phyloP scores from a whole-genome alignment of 495 filamentous ascomycete genomes.

The Annulohypoxylon maeteangense region DNA sequence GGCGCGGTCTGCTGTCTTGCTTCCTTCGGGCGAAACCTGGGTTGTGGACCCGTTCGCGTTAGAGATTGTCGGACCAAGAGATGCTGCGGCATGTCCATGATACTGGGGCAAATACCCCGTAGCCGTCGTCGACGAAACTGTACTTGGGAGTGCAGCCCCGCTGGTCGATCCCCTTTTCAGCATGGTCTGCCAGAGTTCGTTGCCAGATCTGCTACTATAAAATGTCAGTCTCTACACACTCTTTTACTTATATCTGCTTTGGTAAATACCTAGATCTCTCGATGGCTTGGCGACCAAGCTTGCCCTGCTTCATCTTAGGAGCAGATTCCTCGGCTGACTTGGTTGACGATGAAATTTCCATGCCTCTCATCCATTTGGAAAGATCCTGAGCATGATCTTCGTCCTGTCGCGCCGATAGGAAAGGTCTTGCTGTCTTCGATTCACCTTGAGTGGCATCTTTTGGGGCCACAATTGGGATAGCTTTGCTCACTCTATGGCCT shows the following conservation, averaged over 20 bases:
- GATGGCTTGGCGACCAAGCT: conserved; percentile 20
- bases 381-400: conserved; percentile 1
- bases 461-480: conserved; percentile 48
- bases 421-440: not conserved
- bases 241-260: not conserved
- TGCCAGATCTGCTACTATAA: conserved; percentile 41
- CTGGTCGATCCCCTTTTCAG: conserved; percentile 57
- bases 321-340: conserved; percentile 1
- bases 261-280: conserved; percentile 46
- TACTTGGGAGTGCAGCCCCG: conserved; percentile 48
- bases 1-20: conserved; percentile 42
- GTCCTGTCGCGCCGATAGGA: not conserved
- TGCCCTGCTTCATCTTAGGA: conserved; percentile 14
- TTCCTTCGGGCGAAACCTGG: conserved; percentile 39
- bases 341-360: conserved; percentile 9
- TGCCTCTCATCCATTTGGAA: not conserved
- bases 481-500: conserved; percentile 42
- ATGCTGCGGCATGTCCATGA: conserved; percentile 55
- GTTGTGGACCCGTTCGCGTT: conserved; percentile 41
- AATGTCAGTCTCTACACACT: conserved; percentile 18
- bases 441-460: conserved; percentile 18
- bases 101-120: conserved; percentile 61
- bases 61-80: conserved; percentile 53
- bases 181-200: conserved; percentile 55
- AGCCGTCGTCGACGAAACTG: conserved; percentile 58